Conservation (phyloP, 192 early-diverging fungal genomes). For the Diversispora epigaea region DNA sequence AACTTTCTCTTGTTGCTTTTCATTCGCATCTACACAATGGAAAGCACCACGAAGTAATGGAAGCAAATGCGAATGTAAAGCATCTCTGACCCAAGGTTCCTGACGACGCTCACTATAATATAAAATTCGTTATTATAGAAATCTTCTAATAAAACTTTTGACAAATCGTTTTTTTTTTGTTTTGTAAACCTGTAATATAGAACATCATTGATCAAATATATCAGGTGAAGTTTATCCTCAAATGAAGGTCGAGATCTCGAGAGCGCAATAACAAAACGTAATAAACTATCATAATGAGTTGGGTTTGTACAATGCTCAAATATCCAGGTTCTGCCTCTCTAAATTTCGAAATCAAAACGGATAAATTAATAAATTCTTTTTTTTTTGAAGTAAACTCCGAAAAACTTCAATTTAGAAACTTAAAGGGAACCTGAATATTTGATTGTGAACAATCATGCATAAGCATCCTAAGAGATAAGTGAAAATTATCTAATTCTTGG, state of each 20-base stretch:
- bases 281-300: constrained; percentile 38
- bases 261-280: constrained; percentile 45
- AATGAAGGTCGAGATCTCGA: constrained; percentile 41
- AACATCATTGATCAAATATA: constrained; percentile 55
- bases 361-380: too few species aligned
- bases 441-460: constrained; percentile 57
- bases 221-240: constrained; percentile 49
- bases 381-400: too few species aligned
- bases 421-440: constrained; percentile 47
- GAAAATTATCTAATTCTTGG: constrained; percentile 28
- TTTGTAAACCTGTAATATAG: constrained; percentile 47
- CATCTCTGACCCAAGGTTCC: constrained; percentile 49
- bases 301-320: constrained; percentile 46
- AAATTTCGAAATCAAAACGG: not conserved
- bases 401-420: too few species aligned
- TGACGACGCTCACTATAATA: constrained; percentile 43
- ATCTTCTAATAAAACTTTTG: not conserved
- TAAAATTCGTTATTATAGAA: not conserved
- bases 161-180: not conserved
- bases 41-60: constrained; percentile 49
- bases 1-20: constrained; percentile 45
- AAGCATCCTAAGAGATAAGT: constrained; percentile 40
- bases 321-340: constrained; percentile 56
- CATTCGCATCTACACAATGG: constrained; percentile 42
- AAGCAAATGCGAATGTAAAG: constrained; percentile 45